Evolutionary conservation across 2,329 filamentous ascomycete species (phyloP).

Genomic region (Thielaviopsis punctulata): DNA sequence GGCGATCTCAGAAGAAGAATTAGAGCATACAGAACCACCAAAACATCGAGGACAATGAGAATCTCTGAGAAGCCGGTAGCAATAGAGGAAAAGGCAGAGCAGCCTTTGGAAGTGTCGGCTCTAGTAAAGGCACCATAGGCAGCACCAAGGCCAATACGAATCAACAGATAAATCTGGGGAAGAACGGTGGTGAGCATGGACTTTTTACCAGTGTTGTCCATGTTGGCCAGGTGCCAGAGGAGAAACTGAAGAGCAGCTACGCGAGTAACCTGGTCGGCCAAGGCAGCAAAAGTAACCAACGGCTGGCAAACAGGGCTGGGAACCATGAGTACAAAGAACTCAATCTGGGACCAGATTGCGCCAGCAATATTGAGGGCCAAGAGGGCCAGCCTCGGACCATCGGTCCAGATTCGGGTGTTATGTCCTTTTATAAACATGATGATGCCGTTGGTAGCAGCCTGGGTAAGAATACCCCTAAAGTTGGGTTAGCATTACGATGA

Average conservation of each 20-base stretch:
- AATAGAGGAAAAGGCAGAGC: slow-evolving; percentile 29
- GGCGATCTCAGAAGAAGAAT: slow-evolving; percentile 22
- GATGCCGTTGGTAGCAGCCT: slow-evolving; percentile 29
- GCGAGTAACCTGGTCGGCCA: slow-evolving; percentile 40
- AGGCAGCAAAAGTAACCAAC: slow-evolving; percentile 31
- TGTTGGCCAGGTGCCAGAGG: slow-evolving; percentile 29
- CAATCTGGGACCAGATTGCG: slow-evolving; percentile 35
- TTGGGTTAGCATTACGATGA: slow-evolving; percentile 36
- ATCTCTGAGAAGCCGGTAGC: slow-evolving; percentile 28
- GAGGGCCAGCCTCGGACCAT: slow-evolving; percentile 49
- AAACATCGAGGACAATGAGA: slow-evolving; percentile 27
- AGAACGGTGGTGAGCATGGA: slow-evolving; percentile 20
- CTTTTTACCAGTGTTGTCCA: slow-evolving; percentile 12
- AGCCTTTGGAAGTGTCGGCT: slow-evolving; percentile 33
- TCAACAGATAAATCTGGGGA: slow-evolving; percentile 29
- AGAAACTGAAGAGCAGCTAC: slow-evolving; percentile 36
- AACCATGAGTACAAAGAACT: slow-evolving; percentile 33
- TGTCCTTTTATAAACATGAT: slow-evolving; percentile 29
- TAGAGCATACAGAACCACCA: slow-evolving; percentile 25
- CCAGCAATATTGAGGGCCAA: slow-evolving; percentile 33
- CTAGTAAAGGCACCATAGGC: slow-evolving; percentile 38
- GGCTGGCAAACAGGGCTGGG: slow-evolving; percentile 31
- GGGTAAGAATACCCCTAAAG: slow-evolving; percentile 38
- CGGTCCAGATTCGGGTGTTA: slow-evolving; percentile 32
- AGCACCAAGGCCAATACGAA: slow-evolving; percentile 34